These are phyloP conservation scores for Pouteria glomerata DNA, from an alignment of 148 eudicot species.

Conservation along the genomic window DNA sequence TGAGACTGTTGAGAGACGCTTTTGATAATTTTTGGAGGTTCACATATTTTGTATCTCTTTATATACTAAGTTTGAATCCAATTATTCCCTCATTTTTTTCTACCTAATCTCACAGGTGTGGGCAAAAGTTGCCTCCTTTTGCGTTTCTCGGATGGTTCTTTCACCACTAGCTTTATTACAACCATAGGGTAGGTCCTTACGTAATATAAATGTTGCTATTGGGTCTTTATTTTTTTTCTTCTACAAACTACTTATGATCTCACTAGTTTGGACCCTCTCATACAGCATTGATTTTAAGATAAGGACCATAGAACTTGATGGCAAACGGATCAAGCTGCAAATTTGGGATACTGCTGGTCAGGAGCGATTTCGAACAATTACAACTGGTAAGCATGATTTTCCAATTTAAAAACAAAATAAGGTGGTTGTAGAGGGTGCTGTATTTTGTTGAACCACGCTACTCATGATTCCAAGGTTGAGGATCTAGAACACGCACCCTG, in stretches of 20 bases:
- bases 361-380: constrained; percentile 75
- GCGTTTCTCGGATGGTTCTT: constrained; percentile 53
- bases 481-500: no score
- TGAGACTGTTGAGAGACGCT: background rate
- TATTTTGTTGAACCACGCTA: no score
- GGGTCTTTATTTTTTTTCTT: background rate
- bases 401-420: background rate
- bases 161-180: constrained; percentile 59
- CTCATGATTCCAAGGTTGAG: no score
- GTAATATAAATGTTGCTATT: background rate
- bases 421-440: background rate
- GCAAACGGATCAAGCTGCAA: constrained; percentile 70
- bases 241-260: constrained; percentile 6
- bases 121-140: constrained; percentile 60
- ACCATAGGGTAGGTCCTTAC: constrained; percentile 59
- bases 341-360: constrained; percentile 91
- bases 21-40: background rate
- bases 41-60: background rate
- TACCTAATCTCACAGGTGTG: constrained; percentile 31
- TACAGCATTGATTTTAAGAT: constrained; percentile 74
- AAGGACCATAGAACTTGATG: constrained; percentile 79
- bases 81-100: background rate
- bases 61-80: background rate
- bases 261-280: background rate
- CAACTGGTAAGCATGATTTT: constrained; percentile 44